Conservation (phyloP, 2,329 filamentous ascomycete species). For the Cordyceps farinosa region DNA sequence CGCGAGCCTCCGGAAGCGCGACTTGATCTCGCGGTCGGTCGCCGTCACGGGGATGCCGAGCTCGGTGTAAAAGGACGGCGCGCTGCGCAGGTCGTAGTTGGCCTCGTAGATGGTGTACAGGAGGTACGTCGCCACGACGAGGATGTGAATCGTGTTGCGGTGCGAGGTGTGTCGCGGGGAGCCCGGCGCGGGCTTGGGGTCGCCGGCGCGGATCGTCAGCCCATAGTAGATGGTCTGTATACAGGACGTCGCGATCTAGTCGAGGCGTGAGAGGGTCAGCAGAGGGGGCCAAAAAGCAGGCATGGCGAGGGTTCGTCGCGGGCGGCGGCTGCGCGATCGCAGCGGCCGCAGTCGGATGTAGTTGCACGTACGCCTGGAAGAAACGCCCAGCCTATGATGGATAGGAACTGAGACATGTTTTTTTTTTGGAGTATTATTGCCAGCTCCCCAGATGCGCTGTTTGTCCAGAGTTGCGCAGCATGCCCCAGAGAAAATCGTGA, state of each 20-base stretch:
- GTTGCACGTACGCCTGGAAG: conserved; percentile 46
- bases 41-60: conserved; percentile 68
- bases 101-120: conserved; percentile 91
- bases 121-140: conserved; percentile 80
- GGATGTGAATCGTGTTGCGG: conserved; percentile 76
- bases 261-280: conserved; percentile 19
- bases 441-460: not conserved
- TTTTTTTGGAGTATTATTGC: conserved; percentile 13
- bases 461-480: not conserved
- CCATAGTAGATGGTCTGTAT: conserved; percentile 81
- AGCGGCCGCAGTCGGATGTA: not conserved
- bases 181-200: conserved; percentile 70
- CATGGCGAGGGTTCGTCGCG: not conserved
- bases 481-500: not conserved
- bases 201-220: conserved; percentile 83
- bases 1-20: conserved; percentile 74
- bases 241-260: conserved; percentile 71
- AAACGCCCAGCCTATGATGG: conserved; percentile 55
- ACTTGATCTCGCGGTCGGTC: conserved; percentile 74
- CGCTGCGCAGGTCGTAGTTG: conserved; percentile 70
- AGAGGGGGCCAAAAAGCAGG: not conserved
- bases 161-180: conserved; percentile 67
- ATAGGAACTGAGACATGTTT: conserved; percentile 49
- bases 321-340: not conserved
- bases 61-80: conserved; percentile 74